Percentiles rank a stretch among this genome's conserved stretches.
These are phyloP conservation scores for Xylariaceae sp. DNA, from an alignment of 2,329 filamentous ascomycete genomes.

Conservation along the genomic window DNA sequence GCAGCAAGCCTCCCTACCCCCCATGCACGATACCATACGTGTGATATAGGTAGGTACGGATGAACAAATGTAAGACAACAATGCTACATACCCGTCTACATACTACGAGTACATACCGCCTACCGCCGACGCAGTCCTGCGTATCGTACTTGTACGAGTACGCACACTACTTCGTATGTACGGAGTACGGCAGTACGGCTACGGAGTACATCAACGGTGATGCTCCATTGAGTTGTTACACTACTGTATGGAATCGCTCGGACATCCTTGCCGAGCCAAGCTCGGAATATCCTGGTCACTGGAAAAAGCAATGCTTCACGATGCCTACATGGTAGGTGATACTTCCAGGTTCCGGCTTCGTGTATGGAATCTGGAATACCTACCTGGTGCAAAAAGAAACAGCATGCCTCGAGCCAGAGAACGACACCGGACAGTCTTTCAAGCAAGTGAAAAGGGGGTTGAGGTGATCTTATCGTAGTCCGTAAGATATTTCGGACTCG, in stretches of 20 bases:
- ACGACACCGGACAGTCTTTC: not conserved
- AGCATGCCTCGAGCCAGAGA: constrained; percentile 23
- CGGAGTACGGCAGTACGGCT: not conserved
- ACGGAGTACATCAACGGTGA: not conserved
- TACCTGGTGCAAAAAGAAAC: constrained; percentile 15
- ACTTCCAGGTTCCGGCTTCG: not conserved
- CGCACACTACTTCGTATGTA: not conserved
- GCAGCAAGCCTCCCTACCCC: constrained; percentile 12
- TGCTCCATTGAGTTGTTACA: constrained; percentile 11
- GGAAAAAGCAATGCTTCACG: constrained; percentile 5
- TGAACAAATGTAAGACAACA: not conserved
- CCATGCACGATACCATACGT: constrained; percentile 12
- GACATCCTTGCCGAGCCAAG: constrained; percentile 24
- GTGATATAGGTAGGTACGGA: not conserved
- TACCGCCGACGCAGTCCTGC: not conserved
- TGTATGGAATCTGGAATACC: not conserved
- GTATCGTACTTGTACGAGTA: not conserved
- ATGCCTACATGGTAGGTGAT: not conserved
- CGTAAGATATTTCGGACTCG: too few relatives aligned
- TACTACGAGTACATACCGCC: not conserved
- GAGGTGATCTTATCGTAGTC: not conserved
- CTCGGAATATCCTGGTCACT: constrained; percentile 12
- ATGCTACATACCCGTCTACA: not conserved
- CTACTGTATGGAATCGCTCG: constrained; percentile 19
- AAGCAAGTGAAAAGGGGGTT: not conserved